phyloP scores from a whole-genome alignment of 2,329 filamentous ascomycete species.

The Trichoderma lentiforme region DNA sequence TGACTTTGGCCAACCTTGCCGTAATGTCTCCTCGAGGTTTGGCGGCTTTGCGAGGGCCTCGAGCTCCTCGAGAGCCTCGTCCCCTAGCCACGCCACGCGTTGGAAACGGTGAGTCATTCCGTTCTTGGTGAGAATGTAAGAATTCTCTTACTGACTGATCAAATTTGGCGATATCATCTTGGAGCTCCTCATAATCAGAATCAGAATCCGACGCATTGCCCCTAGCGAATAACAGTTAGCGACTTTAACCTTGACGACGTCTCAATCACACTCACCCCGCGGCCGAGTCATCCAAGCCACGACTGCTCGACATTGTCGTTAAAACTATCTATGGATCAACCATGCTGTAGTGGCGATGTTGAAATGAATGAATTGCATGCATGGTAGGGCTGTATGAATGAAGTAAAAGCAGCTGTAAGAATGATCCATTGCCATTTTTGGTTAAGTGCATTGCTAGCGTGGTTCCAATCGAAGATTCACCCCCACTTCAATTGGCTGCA shows the following conservation, averaged over 20 bases:
- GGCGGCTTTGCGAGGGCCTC: slow-evolving; percentile 57
- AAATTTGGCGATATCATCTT: slow-evolving; percentile 42
- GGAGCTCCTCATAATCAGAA: slow-evolving; percentile 44
- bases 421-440: neutral
- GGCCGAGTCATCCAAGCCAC: neutral
- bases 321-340: neutral
- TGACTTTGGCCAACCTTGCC: slow-evolving; percentile 62
- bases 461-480: neutral
- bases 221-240: neutral
- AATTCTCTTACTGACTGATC: slow-evolving; percentile 43
- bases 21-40: slow-evolving; percentile 72
- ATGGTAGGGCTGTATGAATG: neutral
- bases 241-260: neutral
- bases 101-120: slow-evolving; percentile 21
- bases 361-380: neutral
- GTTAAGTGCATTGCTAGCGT: neutral
- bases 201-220: slow-evolving; percentile 40
- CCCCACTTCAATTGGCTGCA: slow-evolving; percentile 1
- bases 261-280: neutral
- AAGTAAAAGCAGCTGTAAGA: neutral
- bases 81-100: slow-evolving; percentile 25
- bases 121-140: slow-evolving; percentile 36
- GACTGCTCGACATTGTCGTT: neutral
- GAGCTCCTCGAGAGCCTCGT: slow-evolving; percentile 36
- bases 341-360: neutral